phyloP scores from a whole-genome alignment of 371 early-diverging fungal species.

The Haplosporangium sp. region DNA sequence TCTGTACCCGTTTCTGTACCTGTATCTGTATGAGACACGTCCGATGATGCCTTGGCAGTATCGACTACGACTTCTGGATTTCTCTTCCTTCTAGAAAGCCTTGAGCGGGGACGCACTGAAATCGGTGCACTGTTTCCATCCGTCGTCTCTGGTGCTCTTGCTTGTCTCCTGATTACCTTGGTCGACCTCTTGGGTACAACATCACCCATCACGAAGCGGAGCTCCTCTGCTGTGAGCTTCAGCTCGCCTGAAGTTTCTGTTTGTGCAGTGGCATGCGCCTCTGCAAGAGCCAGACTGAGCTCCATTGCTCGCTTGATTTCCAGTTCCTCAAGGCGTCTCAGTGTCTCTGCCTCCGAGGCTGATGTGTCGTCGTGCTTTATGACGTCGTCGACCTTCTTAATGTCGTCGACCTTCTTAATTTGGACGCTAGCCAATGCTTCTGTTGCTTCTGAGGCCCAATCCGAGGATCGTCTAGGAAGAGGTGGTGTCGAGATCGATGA shows the following conservation, averaged over 20 bases:
- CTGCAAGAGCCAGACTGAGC: constrained; percentile 35
- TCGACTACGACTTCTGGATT: constrained; percentile 8
- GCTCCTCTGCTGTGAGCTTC: constrained; percentile 44
- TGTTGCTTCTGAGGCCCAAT: constrained; percentile 52
- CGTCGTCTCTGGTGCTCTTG: constrained; percentile 47
- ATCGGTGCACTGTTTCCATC: constrained; percentile 22
- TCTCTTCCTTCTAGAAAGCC: constrained; percentile 9
- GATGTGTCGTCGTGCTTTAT: constrained; percentile 29
- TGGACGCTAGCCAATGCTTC: constrained; percentile 42
- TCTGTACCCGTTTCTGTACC: constrained; percentile 35
- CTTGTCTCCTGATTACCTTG: constrained; percentile 33
- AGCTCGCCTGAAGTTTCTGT: constrained; percentile 10
- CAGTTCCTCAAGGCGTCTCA: constrained; percentile 35
- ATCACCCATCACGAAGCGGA: constrained; percentile 51
- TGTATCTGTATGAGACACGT: constrained; percentile 17
- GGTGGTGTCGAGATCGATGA: constrained; percentile 5
- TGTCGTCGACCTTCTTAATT: constrained; percentile 34
- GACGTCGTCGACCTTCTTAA: constrained; percentile 34
- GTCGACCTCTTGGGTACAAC: constrained; percentile 48
- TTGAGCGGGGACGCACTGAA: constrained; percentile 12
- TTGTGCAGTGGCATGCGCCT: constrained; percentile 13
- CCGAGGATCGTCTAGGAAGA: constrained; percentile 21
- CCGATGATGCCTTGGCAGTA: constrained; percentile 12
- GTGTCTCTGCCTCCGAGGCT: constrained; percentile 32
- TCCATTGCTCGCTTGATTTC: constrained; percentile 49